Percentiles rank a stretch among this genome's conserved stretches.
These are phyloP conservation scores for Hypocreales sp. DNA, from an alignment of 2,329 filamentous ascomycete species.

Conservation along the genomic window DNA sequence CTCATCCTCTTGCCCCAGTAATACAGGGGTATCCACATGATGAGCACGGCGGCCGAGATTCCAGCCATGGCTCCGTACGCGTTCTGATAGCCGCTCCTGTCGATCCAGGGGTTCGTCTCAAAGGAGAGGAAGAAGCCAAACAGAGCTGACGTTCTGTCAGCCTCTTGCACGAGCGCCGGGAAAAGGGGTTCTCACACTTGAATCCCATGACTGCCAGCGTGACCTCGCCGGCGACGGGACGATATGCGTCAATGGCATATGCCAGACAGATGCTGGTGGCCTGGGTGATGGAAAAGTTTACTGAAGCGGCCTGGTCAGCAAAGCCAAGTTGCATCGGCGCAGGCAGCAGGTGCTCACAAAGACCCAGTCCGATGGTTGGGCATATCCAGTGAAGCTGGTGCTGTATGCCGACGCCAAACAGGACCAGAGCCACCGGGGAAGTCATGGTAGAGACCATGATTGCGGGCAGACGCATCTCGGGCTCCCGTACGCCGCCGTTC, in stretches of 20 bases:
- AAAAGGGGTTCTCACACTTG: too few species aligned
- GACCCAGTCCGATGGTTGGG: constrained; percentile 35
- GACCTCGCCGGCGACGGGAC: constrained; percentile 40
- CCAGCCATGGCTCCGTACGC: constrained; percentile 43
- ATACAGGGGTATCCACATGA: constrained; percentile 34
- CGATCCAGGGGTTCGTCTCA: constrained; percentile 44
- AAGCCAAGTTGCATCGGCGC: too few species aligned
- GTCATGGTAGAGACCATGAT: constrained; percentile 34
- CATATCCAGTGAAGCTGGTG: constrained; percentile 36
- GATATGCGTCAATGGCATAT: constrained; percentile 41
- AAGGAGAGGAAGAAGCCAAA: constrained; percentile 45
- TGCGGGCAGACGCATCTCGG: constrained; percentile 43
- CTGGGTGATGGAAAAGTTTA: constrained; percentile 40
- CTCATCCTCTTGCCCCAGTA: constrained; percentile 34
- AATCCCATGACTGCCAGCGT: constrained; percentile 37
- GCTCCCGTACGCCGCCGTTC: constrained; percentile 40
- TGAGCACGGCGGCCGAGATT: constrained; percentile 29
- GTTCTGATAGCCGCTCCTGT: constrained; percentile 28
- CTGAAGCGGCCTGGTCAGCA: constrained; percentile 11
- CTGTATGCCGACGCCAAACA: constrained; percentile 32
- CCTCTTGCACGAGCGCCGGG: not conserved
- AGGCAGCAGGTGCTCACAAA: too few species aligned
- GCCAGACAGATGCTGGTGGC: constrained; percentile 39
- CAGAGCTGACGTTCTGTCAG: constrained; percentile 17
- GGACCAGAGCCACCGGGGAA: constrained; percentile 26